Evolutionary conservation across 2,329 filamentous ascomycete species (phyloP).

Genomic region (Fusarium sp.): DNA sequence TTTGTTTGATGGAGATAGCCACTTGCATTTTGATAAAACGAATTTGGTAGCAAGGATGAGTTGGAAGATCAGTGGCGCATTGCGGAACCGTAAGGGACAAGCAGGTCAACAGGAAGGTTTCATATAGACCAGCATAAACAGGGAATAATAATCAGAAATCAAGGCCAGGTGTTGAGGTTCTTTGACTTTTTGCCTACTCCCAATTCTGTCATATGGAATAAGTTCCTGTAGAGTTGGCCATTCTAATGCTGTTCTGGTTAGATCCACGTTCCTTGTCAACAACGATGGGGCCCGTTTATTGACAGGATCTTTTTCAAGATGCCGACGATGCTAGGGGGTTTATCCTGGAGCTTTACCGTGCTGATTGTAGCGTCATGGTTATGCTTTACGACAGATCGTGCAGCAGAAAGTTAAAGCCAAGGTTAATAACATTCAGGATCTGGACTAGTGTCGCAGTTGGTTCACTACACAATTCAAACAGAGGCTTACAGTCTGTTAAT

Average conservation of each 20-base stretch:
- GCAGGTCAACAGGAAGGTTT: conserved; percentile 21
- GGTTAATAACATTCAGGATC: neutral
- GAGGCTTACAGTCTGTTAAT: neutral
- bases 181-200: conserved; percentile 8
- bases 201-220: conserved; percentile 16
- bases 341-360: conserved; percentile 8
- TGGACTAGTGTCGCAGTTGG: conserved; percentile 5
- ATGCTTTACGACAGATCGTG: neutral
- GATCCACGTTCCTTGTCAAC: neutral
- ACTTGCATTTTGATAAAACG: conserved; percentile 35
- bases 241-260: conserved; percentile 2
- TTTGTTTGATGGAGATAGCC: conserved; percentile 32
- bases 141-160: conserved; percentile 24
- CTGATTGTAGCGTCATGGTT: conserved; percentile 10
- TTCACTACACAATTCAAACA: neutral
- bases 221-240: neutral
- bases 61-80: conserved; percentile 20
- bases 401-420: neutral
- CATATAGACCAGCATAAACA: conserved; percentile 27
- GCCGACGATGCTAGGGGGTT: conserved; percentile 6
- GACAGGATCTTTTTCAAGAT: conserved; percentile 3
- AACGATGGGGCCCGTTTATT: neutral
- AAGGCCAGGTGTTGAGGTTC: conserved; percentile 17
- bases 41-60: conserved; percentile 29
- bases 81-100: conserved; percentile 6